These are phyloP conservation scores for Larix kaempferi DNA, from an alignment of 75 land plant species.

Conservation along the genomic window DNA sequence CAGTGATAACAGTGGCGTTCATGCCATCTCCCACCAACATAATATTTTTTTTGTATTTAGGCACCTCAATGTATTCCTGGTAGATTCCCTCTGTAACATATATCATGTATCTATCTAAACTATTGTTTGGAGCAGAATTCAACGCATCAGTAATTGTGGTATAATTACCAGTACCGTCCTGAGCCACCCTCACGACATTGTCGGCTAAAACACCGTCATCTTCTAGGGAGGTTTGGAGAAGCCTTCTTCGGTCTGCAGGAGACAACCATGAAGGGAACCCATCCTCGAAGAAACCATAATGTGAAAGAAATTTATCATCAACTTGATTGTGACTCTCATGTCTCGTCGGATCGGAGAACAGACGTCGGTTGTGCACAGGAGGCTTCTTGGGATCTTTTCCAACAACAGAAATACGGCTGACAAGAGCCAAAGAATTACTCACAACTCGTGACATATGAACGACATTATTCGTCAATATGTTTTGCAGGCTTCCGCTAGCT, in stretches of 20 bases:
- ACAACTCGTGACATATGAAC: not conserved
- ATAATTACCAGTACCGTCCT: slow-evolving; percentile 19
- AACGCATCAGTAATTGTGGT: slow-evolving; percentile 16
- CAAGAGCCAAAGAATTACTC: not conserved
- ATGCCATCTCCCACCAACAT: slow-evolving; percentile 68
- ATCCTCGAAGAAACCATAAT: not conserved
- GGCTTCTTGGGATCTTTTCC: not conserved
- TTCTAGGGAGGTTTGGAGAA: not conserved
- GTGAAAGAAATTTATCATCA: too few species aligned
- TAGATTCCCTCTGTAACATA: slow-evolving; percentile 25
- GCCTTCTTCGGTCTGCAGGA: not conserved
- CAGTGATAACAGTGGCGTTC: slow-evolving; percentile 48
- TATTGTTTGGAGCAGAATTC: slow-evolving; percentile 10
- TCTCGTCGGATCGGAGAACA: not conserved
- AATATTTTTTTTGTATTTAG: slow-evolving; percentile 45
- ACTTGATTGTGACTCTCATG: too few species aligned
- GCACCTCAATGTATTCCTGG: slow-evolving; percentile 46
- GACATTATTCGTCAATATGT: not conserved
- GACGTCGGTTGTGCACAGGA: not conserved
- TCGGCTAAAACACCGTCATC: not conserved
- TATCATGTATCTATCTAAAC: slow-evolving; percentile 8
- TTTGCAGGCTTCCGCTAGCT: not conserved
- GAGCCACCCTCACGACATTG: not conserved
- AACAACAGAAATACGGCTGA: not conserved
- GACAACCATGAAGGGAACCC: not conserved